Evolutionary conservation across 257 asterid species (phyloP).

Genomic region (Solanum lycopersicoides): DNA sequence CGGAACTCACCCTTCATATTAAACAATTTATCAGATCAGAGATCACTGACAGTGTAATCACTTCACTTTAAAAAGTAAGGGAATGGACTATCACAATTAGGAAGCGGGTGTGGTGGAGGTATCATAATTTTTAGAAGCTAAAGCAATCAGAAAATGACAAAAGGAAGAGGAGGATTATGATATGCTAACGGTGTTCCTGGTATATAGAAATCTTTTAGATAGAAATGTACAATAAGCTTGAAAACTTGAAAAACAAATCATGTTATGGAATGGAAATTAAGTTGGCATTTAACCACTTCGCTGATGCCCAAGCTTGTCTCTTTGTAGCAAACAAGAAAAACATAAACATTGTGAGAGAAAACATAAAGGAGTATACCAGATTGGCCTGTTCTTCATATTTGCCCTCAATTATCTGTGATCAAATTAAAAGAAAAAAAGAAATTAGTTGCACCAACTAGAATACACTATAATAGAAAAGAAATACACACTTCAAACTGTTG

Average conservation of each 20-base stretch:
- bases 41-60: not conserved
- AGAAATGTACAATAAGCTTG: not conserved
- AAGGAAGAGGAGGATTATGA: not conserved
- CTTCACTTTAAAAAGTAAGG: not conserved
- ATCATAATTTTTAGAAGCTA: not conserved
- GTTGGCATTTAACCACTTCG: not conserved
- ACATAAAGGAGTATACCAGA: conserved; percentile 35
- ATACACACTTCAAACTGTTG: not conserved
- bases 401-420: conserved; percentile 78
- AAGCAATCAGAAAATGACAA: not conserved
- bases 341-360: not conserved
- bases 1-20: conserved; percentile 51
- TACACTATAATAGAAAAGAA: not conserved
- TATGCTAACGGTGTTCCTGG: not conserved
- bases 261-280: not conserved
- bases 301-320: not conserved
- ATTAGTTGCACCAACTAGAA: not conserved
- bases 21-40: not conserved
- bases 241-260: not conserved
- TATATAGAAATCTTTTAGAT: not conserved
- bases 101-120: not conserved
- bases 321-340: not conserved
- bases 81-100: not conserved
- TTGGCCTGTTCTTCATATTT: conserved; percentile 44
- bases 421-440: not conserved